Evolutionary conservation across 345 rosid species (phyloP), one percentile per base, ranked within the genome.

Genomic region (Carallia brachiata): DNA sequence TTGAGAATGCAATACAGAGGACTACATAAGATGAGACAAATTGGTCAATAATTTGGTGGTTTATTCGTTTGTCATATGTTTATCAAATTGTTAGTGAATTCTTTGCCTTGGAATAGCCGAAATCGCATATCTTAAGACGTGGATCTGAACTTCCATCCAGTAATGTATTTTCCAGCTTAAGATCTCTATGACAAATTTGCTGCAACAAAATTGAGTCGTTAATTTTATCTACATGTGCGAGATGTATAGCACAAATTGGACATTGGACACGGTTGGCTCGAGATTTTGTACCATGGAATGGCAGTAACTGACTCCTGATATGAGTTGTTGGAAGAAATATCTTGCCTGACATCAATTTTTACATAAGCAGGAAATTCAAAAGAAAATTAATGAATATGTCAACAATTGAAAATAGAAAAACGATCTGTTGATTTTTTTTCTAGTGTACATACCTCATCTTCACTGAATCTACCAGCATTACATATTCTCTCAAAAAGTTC

Each of bases 401-500:
- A 56, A 30, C 9, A 27, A 30, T 15, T 56, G 62, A 28, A 39
- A 56, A 17, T 2, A n/a, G 23, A 48, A 59, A 31, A 18, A 23
- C 8, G 5, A 8, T 0, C 15, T 58, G 50, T 16, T 10, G 16
- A 1, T 2, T 68, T 18, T n/a, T 23, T 55, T 0, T 32, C n/a
- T 31, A 34, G n/a, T 32, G 23, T 18, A 34, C 16, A 0, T 52
- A 62, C 77, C 71, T 73, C 77, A 52, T 73, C 77, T 55, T 73
- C 77, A 55, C 63, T 53, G 57, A 73, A 73, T 73, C 67, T 61
- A 31, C 77, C 77, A 54, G 72, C 72, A 73, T 19, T 73, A 56
- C 77, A 73, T 61, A 73, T 73, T 67, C 77, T 73, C 48, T 67
- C 77, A 44, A 73, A 73, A 32, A 73, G 77, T 36, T 72, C 75